Percentiles rank a stretch among this genome's conserved stretches.
Conservation (phyloP, 2,329 filamentous ascomycete species). For the Colletotrichum sublineola region DNA sequence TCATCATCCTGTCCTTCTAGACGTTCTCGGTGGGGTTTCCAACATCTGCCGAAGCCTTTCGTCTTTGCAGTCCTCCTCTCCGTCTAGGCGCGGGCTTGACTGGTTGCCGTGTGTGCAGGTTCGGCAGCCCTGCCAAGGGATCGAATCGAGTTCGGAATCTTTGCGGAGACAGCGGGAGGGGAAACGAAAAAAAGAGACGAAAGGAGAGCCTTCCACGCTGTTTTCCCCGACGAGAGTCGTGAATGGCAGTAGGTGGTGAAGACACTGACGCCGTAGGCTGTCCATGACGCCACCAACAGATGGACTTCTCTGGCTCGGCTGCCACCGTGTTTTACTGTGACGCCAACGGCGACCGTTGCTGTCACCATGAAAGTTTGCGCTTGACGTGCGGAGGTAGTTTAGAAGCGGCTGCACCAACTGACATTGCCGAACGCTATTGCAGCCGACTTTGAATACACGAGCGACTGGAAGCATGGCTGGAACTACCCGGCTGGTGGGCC, state of each 20-base stretch:
- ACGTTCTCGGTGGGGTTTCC: conserved; percentile 18
- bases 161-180: background rate
- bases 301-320: background rate
- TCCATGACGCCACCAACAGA: conserved; percentile 8
- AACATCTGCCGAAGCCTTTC: conserved; percentile 12
- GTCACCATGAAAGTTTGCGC: conserved; percentile 37
- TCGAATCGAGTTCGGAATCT: conserved; percentile 7
- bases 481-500: conserved; percentile 37
- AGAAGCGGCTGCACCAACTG: conserved; percentile 30
- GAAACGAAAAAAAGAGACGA: background rate
- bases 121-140: conserved; percentile 20
- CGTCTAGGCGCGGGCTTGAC: conserved; percentile 23
- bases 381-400: conserved; percentile 31
- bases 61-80: conserved; percentile 7
- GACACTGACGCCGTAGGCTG: conserved; percentile 10
- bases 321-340: background rate
- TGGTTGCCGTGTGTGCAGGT: conserved; percentile 1
- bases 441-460: conserved; percentile 4
- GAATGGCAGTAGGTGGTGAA: conserved; percentile 1
- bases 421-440: conserved; percentile 33
- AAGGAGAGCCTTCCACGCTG: background rate
- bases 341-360: conserved; percentile 31
- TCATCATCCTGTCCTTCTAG: conserved; percentile 19
- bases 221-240: background rate
- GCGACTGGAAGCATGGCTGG: conserved; percentile 8